phyloP scores from a whole-genome alignment of 805 yeast genomes.

The Citeromyces matritensis region DNA sequence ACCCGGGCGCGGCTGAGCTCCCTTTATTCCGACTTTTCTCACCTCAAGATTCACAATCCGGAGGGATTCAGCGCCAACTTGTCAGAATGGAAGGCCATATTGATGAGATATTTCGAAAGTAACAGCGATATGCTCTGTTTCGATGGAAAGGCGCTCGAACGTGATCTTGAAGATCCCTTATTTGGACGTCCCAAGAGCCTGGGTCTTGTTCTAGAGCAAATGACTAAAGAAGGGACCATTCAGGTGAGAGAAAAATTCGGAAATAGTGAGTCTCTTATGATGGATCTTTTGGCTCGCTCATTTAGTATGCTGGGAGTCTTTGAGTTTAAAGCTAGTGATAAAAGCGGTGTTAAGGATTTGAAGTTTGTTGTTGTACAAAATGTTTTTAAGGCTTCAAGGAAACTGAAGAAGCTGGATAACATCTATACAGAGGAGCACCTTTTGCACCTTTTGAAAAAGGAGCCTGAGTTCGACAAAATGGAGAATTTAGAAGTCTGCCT shows the following conservation, averaged over 20 bases:
- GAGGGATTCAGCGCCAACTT: slow-evolving; percentile 37
- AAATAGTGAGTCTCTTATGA: no score
- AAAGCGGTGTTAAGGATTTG: no score
- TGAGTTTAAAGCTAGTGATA: no score
- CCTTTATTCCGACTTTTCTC: slow-evolving; percentile 29
- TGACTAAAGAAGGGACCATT: not conserved
- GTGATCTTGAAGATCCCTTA: not conserved
- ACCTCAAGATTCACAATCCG: slow-evolving; percentile 23
- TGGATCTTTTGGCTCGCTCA: no score
- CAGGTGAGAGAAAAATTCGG: not conserved
- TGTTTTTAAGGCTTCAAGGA: no score
- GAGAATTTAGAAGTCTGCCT: not conserved
- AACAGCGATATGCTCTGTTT: no score
- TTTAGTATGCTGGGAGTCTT: no score
- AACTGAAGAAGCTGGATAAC: no score
- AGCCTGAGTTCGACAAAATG: not conserved
- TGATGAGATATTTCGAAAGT: no score
- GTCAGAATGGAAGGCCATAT: slow-evolving; percentile 21
- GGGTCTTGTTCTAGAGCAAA: slow-evolving; percentile 1
- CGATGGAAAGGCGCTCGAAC: no score
- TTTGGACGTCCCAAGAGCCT: slow-evolving; percentile 1
- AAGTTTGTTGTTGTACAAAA: no score
- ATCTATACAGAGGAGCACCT: not conserved
- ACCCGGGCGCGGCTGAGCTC: slow-evolving; percentile 24
- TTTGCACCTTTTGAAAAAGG: not conserved